Evolutionary conservation across 345 rosid genomes (phyloP), one percentile per base, ranked within the genome.

Genomic region (Melastoma malabathricum): DNA sequence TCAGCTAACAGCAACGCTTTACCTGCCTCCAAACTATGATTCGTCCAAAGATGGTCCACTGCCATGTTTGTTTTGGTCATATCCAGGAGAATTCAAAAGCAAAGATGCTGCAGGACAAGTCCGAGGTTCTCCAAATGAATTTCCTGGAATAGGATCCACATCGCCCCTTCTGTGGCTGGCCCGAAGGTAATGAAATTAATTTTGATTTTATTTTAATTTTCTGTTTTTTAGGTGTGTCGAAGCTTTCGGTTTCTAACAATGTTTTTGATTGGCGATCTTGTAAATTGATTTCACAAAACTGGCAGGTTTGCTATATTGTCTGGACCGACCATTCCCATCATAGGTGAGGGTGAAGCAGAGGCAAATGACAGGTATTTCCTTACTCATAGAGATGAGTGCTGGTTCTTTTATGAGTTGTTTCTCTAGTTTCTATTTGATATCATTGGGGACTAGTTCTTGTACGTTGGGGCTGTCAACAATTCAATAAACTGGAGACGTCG

Each of bases 31-130:
- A 20, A 81, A 76, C 58, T 87, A 87, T 75, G 95, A 84, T 79
- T 82, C 90, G 16, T 65, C 75, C 54, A 84, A 81, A 65, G 98
- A 84, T 25, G 97, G 94, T 19, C 90, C 98, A 53, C 90, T 92
- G 57, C 95, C 95, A 50, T 92, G 97, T 69, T 64, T 92, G 50
- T 70, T 87, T 47, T 92, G 98, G 98, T 92, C 98, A 47, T 87
- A 92, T 45, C 97, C 97, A 43, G 97, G 98, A 61, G 98, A 92
- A 73, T 92, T 92, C 65, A 92, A 92, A 70, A 92, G 94, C 81
- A 92, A 87, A 82, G 96, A 87, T 69, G 97, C 98, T 67, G 98
- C 98, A 45, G 74, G 98, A 53, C 98, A 92, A 78, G 95, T 92
- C 59, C 97, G 98, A 52, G 95, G 98, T 72, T 92, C 98, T 68